Base-by-base conservation (phyloP, 768 basidiomycete species). In the Leucocoprinus birnbaumii region DNA sequence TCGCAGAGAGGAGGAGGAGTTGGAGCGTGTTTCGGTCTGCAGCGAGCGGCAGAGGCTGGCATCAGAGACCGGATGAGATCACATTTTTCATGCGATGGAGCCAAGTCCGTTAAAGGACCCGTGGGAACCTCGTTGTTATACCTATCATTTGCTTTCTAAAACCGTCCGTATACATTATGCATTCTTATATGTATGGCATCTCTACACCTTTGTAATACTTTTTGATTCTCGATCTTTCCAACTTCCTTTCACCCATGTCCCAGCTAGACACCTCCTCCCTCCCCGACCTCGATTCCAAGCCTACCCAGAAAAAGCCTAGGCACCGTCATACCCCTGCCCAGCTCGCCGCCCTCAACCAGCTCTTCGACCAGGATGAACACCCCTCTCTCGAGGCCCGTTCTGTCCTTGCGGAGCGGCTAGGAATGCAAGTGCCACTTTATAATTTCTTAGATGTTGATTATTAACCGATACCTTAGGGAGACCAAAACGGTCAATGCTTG, bases 401-500 rank as follows among this genome's bases (percentile, higher is more conserved):
- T 8, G 76, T 80, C 41, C 73, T 92, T 46, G 89, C 88, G 61
- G 81, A 85, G 60, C 80, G 78, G 60, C 77, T 91, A 59, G 84
- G 85, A 70, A 90, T 92, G 89, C 89, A 62, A 67, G 88, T 78
- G 62, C 56, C 53, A 62, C 58, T 58, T 54, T 34, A 42, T 55
- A 42, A 52, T 48, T 49, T 47, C 51, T 48, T 4, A 38, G 13
- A 38, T 3, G 43, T 55, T 31, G 58, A 63, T 46, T 27, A 53
- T 55, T 59, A 51, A 58, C 52, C 35, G 56, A 51, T 59, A 51
- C 50, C 65, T 24, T 55, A 91, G 89, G 85, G 87, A 90, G 67
- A 84, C 83, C 68, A 91, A 91, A 78, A 89, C 87, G 2, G 88
- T 91, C 65, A 87, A 88, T 66, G 86, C 89, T 13, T 91, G 87